These are phyloP conservation scores for Diplodia scrobiculata DNA, from an alignment of 2,329 filamentous ascomycete species.

Conservation along the genomic window DNA sequence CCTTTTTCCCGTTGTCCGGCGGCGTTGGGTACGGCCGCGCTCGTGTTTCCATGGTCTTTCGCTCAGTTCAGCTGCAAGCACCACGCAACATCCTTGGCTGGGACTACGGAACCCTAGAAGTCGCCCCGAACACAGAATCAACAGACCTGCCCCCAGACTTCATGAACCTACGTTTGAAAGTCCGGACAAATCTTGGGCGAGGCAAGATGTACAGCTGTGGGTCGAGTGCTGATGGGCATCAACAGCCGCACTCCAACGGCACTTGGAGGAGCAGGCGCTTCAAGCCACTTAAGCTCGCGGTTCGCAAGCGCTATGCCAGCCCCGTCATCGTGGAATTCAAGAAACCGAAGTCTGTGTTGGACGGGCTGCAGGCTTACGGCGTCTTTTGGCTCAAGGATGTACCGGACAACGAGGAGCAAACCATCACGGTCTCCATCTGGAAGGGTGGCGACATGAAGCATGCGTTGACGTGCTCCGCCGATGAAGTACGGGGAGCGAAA, in stretches of 20 bases:
- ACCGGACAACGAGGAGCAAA: constrained; percentile 65
- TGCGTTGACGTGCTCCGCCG: constrained; percentile 51
- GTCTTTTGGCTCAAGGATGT: constrained; percentile 72
- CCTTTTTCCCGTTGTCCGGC: constrained; percentile 67
- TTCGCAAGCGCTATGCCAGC: constrained; percentile 63
- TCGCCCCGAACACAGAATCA: constrained; percentile 57
- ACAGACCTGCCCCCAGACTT: constrained; percentile 56
- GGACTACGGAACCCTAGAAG: constrained; percentile 70
- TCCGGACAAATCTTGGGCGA: constrained; percentile 60
- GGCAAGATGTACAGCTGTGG: constrained; percentile 59
- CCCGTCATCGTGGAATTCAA: constrained; percentile 62
- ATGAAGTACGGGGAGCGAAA: constrained; percentile 45
- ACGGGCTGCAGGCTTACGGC: constrained; percentile 58
- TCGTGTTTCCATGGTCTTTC: constrained; percentile 71
- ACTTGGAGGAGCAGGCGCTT: constrained; percentile 57
- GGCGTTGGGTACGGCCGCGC: constrained; percentile 72
- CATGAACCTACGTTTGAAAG: constrained; percentile 58
- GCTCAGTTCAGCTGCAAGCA: constrained; percentile 65
- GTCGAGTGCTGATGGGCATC: constrained; percentile 33
- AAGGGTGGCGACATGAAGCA: constrained; percentile 62
- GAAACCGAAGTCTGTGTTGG: constrained; percentile 55
- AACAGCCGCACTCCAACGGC: constrained; percentile 40
- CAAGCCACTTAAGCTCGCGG: constrained; percentile 56
- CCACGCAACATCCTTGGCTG: constrained; percentile 64
- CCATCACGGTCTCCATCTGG: constrained; percentile 64